Evolutionary conservation across 2,329 filamentous ascomycete genomes (phyloP).

Genomic region (Eutypa lata): DNA sequence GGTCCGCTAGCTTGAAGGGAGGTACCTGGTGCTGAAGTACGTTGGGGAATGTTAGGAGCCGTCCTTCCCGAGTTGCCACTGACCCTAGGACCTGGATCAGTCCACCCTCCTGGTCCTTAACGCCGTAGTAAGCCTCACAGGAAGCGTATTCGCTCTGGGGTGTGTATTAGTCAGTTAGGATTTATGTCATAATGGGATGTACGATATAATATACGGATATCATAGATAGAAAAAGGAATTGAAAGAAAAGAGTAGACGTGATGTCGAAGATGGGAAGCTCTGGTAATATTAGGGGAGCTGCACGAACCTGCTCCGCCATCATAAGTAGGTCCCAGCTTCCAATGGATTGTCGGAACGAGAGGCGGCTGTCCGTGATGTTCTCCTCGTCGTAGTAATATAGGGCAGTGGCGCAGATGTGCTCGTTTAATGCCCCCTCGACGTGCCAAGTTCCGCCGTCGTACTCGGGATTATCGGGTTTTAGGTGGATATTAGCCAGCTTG

Average conservation of each 20-base stretch:
- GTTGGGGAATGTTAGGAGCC: conserved; percentile 56
- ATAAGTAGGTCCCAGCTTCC: conserved; percentile 25
- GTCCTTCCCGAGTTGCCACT: conserved; percentile 43
- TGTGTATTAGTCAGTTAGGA: neutral
- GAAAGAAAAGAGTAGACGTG: neutral
- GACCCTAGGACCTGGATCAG: conserved; percentile 43
- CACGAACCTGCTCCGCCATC: conserved; percentile 2
- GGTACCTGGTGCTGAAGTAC: conserved; percentile 48
- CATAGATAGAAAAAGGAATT: too few relatives aligned
- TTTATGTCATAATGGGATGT: too few relatives aligned
- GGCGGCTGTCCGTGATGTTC: conserved; percentile 52
- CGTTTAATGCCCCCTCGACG: conserved; percentile 55
- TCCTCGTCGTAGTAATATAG: conserved; percentile 60
- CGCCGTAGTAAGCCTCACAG: conserved; percentile 34
- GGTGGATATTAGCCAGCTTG: conserved; percentile 59
- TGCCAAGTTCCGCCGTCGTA: conserved; percentile 56
- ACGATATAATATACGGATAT: too few relatives aligned
- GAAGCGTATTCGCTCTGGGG: conserved; percentile 29
- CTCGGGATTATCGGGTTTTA: conserved; percentile 54
- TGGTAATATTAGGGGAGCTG: neutral
- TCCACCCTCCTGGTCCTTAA: conserved; percentile 27
- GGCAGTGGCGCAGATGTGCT: conserved; percentile 61
- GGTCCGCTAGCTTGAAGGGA: conserved; percentile 47
- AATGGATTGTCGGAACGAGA: conserved; percentile 47
- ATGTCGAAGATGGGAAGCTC: neutral